phyloP scores from a whole-genome alignment of 2,329 filamentous ascomycete genomes.

The Penicillium verrucosum region DNA sequence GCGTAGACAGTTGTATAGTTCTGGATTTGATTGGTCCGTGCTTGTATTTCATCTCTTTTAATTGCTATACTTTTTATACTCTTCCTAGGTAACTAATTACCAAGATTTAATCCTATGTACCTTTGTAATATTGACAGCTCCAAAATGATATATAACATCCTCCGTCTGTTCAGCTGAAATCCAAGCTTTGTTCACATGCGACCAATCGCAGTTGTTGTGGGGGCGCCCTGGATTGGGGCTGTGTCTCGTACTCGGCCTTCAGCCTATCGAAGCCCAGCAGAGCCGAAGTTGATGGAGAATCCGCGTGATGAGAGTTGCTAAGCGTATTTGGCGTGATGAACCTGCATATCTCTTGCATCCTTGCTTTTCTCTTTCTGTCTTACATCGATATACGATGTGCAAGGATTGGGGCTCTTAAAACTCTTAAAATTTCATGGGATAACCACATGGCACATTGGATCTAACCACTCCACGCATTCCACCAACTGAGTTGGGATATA shows the following conservation, averaged over 20 bases:
- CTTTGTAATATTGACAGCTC: neutral
- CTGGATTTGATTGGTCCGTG: neutral
- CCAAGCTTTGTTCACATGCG: neutral
- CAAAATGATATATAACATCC: neutral
- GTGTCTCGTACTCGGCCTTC: neutral
- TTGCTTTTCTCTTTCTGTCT: neutral
- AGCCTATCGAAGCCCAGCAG: neutral
- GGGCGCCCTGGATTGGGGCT: neutral
- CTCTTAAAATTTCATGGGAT: neutral
- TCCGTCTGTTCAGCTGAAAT: neutral
- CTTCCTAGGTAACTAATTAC: neutral
- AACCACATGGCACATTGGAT: too few relatives aligned
- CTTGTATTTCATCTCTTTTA: neutral
- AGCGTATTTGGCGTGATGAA: neutral
- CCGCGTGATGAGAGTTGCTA: neutral
- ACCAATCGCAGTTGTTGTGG: neutral
- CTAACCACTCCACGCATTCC: neutral
- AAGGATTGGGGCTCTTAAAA: neutral
- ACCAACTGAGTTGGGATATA: neutral
- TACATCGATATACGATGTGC: neutral
- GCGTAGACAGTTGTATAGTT: neutral
- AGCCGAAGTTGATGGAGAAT: neutral
- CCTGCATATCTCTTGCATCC: slow-evolving; percentile 3
- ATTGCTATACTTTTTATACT: neutral
- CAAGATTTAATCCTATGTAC: too few relatives aligned